Evolutionary conservation across 352 stramenopile genomes (phyloP), one percentile per base, ranked within the genome.

Genomic region (Phytophthora hybrid): DNA sequence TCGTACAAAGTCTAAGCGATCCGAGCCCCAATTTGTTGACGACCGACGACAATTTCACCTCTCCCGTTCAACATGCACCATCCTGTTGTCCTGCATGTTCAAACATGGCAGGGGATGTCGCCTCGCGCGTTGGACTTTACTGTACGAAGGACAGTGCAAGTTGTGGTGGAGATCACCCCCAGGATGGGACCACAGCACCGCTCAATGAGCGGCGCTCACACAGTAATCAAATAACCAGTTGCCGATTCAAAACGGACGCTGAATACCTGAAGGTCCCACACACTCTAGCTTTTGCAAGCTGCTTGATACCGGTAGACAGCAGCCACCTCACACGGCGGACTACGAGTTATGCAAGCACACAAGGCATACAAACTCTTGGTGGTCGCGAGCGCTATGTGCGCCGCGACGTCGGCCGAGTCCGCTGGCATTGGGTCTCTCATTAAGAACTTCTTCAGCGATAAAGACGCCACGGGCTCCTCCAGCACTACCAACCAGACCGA

Each of bases 391-490:
- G 52, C 56, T 47, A 37, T 69, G 31, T 78, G 47, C 60, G 74
- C 61, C 26, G 57, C 69, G 41, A 55, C 60, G 21, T 64, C 65
- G 18, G 65, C 65, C 34, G 70, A 63, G 23, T 49, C 59, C 0
- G 29, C 55, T 31, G 61, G 49, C 7, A 41, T 74, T 2, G 58
- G 55, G 8, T 26, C 60, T 37, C 26, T 72, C 8, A 52, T 75
- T 57, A 65, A 75, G 21, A 78, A 49, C 44, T 78, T 78, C 57
- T 75, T 78, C 56, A 72, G 53, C 56, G 47, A 44, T 53, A 51
- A 78, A 41, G 71, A 78, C 54, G 71, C 62, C 3, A 75, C 71
- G 16, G 46, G 49, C 4, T 62, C 69, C 23, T 19, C 34, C 18
- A 23, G 58, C 19, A 5, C 21, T 18, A 11, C 58, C 14, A n/a